Percentiles rank a stretch among this genome's conserved stretches.
Evolutionary conservation across 176 grass and related monocot species (phyloP).

Genomic region (sorghum (Sorghum bicolor)): Sorghum_bicolor_NCBIv3 NC_012870.2:2349501-2350000

Average conservation of each 20-base stretch:
- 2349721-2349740: too few species aligned
- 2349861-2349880: background rate
- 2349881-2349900: constrained; percentile 42
- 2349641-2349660: too few species aligned
- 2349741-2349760: too few species aligned
- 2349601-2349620: background rate
- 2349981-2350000: constrained; percentile 7
- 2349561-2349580: background rate
- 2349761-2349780: too few species aligned
- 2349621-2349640: too few species aligned
- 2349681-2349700: too few species aligned
- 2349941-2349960: background rate
- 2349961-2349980: background rate
- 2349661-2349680: too few species aligned
- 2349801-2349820: too few species aligned
- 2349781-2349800: too few species aligned
- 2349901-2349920: constrained; percentile 9
- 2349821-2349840: constrained; percentile 26
- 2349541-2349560: background rate
- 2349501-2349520: background rate
- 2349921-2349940: constrained; percentile 9
- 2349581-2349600: background rate
- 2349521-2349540: background rate
- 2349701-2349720: too few species aligned
- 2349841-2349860: background rate